Evolutionary conservation across 2,329 filamentous ascomycete genomes (phyloP).

Genomic region (Trichoderma sp.): DNA sequence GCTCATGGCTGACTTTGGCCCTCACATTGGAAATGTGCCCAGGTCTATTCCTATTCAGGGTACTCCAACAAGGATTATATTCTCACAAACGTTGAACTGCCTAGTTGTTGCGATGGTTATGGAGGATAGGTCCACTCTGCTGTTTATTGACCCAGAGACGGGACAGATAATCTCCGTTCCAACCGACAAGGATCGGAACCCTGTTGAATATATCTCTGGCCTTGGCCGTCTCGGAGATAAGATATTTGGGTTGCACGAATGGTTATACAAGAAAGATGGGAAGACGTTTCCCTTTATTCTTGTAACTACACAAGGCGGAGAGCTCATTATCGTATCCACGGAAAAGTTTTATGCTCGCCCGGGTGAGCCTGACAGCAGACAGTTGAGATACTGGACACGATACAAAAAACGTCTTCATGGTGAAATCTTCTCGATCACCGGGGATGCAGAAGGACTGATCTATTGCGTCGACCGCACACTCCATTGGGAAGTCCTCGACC

Average conservation of each 20-base stretch:
- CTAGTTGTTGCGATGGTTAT: slow-evolving; percentile 51
- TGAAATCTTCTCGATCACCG: slow-evolving; percentile 55
- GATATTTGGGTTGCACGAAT: slow-evolving; percentile 61
- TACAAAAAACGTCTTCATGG: slow-evolving; percentile 45
- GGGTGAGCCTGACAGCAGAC: slow-evolving; percentile 22
- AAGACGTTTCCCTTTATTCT: slow-evolving; percentile 62
- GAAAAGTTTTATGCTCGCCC: slow-evolving; percentile 27
- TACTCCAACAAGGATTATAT: slow-evolving; percentile 52
- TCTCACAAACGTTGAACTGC: slow-evolving; percentile 51
- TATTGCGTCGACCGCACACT: slow-evolving; percentile 53
- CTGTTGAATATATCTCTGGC: slow-evolving; percentile 50
- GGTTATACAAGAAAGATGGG: slow-evolving; percentile 57
- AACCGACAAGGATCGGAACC: slow-evolving; percentile 40
- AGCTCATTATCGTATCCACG: slow-evolving; percentile 55
- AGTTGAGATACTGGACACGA: slow-evolving; percentile 52
- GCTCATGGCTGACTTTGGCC: slow-evolving; percentile 52
- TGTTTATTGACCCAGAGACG: slow-evolving; percentile 56
- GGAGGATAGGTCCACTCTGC: slow-evolving; percentile 45
- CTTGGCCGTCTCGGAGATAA: slow-evolving; percentile 57
- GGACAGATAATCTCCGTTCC: slow-evolving; percentile 51
- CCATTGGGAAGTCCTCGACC: slow-evolving; percentile 55
- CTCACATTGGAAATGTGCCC: slow-evolving; percentile 45
- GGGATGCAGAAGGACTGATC: slow-evolving; percentile 55
- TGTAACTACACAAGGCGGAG: slow-evolving; percentile 53
- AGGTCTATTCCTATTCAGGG: slow-evolving; percentile 47